Percentiles rank a stretch among this genome's conserved stretches.
Evolutionary conservation across 768 basidiomycete genomes (phyloP).

Genomic region (Chalciporus piperatus): DNA sequence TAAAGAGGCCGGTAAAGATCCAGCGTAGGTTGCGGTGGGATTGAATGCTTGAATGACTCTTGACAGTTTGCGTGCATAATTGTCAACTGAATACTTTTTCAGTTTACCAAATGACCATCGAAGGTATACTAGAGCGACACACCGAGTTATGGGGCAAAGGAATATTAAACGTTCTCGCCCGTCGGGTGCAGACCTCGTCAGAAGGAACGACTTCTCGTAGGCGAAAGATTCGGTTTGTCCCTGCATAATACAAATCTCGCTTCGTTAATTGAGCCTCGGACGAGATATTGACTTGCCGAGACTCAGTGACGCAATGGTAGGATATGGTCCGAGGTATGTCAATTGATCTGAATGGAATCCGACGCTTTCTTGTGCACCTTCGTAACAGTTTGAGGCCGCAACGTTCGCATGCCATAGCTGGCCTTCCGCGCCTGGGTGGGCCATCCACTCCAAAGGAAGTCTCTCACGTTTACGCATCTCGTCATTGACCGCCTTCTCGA

Average conservation of each 20-base stretch:
- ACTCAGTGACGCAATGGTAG: conserved; percentile 83
- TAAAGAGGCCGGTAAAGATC: conserved; percentile 68
- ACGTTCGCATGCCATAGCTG: conserved; percentile 76
- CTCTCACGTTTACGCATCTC: conserved; percentile 62
- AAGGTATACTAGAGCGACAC: conserved; percentile 22
- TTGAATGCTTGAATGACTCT: conserved; percentile 77
- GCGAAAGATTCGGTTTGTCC: conserved; percentile 67
- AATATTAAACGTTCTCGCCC: conserved; percentile 72
- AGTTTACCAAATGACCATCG: neutral
- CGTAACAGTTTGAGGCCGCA: conserved; percentile 82
- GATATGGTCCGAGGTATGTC: conserved; percentile 79
- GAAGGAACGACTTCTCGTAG: conserved; percentile 74
- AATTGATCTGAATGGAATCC: conserved; percentile 81
- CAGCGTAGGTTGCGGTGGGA: conserved; percentile 68
- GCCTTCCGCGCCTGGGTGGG: conserved; percentile 20
- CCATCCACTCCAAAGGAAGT: conserved; percentile 67
- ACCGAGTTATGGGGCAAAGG: conserved; percentile 80
- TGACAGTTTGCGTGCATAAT: conserved; percentile 88
- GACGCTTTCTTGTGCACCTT: conserved; percentile 77
- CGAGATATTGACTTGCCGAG: conserved; percentile 47
- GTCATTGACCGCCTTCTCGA: conserved; percentile 69
- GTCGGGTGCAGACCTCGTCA: conserved; percentile 53
- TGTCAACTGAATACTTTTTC: conserved; percentile 47
- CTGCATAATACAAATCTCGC: conserved; percentile 32
- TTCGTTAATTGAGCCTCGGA: neutral